A percentile compares a stretch with the other conserved stretches of the same genome.
These are phyloP conservation scores for Chenopodium suecicum DNA, from an alignment of 148 eudicot genomes.

Conservation along the genomic window DNA sequence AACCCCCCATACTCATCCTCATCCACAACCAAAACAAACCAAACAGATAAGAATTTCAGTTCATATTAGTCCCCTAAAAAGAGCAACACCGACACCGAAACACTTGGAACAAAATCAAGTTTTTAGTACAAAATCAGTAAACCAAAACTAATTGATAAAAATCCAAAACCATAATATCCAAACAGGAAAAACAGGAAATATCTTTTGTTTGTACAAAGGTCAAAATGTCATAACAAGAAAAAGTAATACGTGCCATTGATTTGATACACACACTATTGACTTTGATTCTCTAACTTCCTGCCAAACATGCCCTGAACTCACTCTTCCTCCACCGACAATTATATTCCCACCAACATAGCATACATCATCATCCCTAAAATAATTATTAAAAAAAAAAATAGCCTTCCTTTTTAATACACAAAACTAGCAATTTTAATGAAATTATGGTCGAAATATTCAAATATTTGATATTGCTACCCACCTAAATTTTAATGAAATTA, in stretches of 20 bases:
- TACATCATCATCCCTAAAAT: background rate
- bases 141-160: background rate
- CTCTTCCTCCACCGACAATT: conserved; percentile 29
- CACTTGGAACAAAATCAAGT: background rate
- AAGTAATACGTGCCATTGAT: conserved; percentile 20
- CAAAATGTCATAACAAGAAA: conserved; percentile 14
- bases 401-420: background rate
- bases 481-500: no score
- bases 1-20: background rate
- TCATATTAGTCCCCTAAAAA: conserved; percentile 4
- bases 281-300: conserved; percentile 19
- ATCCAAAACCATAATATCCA: background rate
- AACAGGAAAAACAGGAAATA: conserved; percentile 5
- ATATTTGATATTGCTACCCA: no score
- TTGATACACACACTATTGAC: conserved; percentile 8
- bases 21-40: background rate
- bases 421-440: background rate
- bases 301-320: conserved; percentile 24
- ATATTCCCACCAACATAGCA: conserved; percentile 17
- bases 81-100: background rate
- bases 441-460: no score
- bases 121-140: background rate
- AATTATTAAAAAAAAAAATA: no score
- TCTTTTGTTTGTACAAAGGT: conserved; percentile 2
- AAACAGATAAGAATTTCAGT: background rate